A percentile compares a stretch with the other conserved stretches of the same genome.
phyloP scores from a whole-genome alignment of 2,329 filamentous ascomycete genomes.

The Fusarium redolens region DNA sequence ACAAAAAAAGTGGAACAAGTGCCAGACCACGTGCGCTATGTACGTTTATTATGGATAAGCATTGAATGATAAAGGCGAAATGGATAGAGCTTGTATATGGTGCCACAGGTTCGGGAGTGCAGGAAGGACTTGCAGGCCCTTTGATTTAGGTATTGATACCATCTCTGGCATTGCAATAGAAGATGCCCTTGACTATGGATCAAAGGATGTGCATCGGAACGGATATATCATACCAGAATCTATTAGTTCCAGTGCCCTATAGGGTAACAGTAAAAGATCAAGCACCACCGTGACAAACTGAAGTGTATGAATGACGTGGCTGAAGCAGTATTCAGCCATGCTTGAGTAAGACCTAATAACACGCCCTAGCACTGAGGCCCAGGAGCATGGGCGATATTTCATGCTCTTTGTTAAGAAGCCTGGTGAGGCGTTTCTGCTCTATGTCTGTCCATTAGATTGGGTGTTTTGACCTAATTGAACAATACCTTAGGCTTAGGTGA shows the following conservation, averaged over 20 bases:
- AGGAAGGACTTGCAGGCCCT: conserved; percentile 5
- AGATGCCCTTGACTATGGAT: neutral
- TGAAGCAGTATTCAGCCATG: neutral
- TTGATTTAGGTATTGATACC: neutral
- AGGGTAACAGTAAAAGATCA: neutral
- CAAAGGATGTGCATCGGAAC: neutral
- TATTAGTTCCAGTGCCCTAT: neutral
- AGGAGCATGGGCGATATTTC: neutral
- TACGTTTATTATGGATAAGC: conserved; percentile 22
- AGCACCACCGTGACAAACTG: neutral
- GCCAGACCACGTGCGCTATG: conserved; percentile 7
- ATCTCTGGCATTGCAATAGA: neutral
- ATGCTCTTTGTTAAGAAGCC: neutral
- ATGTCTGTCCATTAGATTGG: too few relatives aligned
- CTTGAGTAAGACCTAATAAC: neutral
- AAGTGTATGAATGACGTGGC: conserved; percentile 3
- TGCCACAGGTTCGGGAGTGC: conserved; percentile 11
- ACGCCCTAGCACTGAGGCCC: neutral
- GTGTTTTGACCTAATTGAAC: neutral
- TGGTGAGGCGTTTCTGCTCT: conserved; percentile 6
- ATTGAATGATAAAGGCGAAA: conserved; percentile 13
- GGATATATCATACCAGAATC: neutral
- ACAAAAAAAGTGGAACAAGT: neutral
- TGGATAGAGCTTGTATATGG: conserved; percentile 42
- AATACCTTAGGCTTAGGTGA: neutral